phyloP scores from a whole-genome alignment of 352 stramenopile species.

The Paralagenidium karlingii region DNA sequence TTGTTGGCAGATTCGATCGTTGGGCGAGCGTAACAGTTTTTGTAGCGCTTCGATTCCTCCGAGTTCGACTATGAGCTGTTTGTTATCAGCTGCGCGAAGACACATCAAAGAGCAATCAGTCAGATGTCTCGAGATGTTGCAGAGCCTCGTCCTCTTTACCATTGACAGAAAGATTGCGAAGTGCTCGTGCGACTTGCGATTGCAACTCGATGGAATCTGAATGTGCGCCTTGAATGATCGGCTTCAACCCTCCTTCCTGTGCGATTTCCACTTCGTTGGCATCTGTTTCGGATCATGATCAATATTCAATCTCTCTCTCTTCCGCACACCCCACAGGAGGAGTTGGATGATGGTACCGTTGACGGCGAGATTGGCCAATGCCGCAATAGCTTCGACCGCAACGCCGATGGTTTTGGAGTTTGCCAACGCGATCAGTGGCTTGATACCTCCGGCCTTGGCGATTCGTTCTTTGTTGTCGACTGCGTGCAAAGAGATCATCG shows the following conservation, averaged over 20 bases:
- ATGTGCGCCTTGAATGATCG: slow-evolving; percentile 79
- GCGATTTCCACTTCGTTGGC: slow-evolving; percentile 89
- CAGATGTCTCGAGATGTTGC: neutral
- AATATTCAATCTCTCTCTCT: neutral
- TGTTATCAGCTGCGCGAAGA: slow-evolving; percentile 63
- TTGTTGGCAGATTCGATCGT: slow-evolving; percentile 85
- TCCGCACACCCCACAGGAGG: neutral
- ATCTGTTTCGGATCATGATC: slow-evolving; percentile 22
- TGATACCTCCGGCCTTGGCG: slow-evolving; percentile 82
- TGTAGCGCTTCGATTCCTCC: slow-evolving; percentile 74
- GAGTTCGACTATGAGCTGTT: slow-evolving; percentile 77
- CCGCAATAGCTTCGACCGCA: slow-evolving; percentile 86
- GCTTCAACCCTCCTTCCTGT: slow-evolving; percentile 72
- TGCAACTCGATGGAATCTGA: slow-evolving; percentile 79
- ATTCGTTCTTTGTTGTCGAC: slow-evolving; percentile 91
- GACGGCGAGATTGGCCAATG: slow-evolving; percentile 89
- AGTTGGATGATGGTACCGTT: slow-evolving; percentile 46
- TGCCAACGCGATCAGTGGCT: slow-evolving; percentile 68
- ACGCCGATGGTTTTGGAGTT: slow-evolving; percentile 79
- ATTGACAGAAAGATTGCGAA: slow-evolving; percentile 91
- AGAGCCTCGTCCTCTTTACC: slow-evolving; percentile 59
- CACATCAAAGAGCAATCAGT: neutral
- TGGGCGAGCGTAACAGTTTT: slow-evolving; percentile 56
- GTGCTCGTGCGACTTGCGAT: slow-evolving; percentile 79
- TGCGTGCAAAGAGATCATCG: too few species aligned